Evolutionary conservation across 2,329 filamentous ascomycete genomes (phyloP).

Genomic region (Aspergillus sp.): DNA sequence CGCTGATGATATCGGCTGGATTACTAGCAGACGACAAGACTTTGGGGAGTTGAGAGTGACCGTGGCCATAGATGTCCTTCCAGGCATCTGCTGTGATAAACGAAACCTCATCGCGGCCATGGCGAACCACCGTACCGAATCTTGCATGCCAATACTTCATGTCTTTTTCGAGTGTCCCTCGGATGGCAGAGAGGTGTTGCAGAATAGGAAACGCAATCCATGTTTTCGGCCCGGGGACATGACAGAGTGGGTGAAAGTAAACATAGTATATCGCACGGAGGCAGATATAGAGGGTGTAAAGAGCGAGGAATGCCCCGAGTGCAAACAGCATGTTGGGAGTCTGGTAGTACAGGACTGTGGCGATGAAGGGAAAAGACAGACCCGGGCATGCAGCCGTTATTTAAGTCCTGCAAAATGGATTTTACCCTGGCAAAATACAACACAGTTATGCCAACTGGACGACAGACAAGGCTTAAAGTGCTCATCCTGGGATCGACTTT

Average conservation of each 20-base stretch:
- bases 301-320: not conserved
- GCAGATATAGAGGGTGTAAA: not conserved
- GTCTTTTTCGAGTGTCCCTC: slow-evolving; percentile 6
- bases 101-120: slow-evolving; percentile 28
- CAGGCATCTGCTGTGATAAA: slow-evolving; percentile 20
- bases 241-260: slow-evolving; percentile 9
- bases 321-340: too few relatives aligned
- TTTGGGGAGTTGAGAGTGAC: slow-evolving; percentile 9
- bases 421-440: too few relatives aligned
- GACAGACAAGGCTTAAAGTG: too few relatives aligned
- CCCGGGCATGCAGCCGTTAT: too few relatives aligned
- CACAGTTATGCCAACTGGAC: too few relatives aligned
- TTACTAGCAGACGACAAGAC: slow-evolving; percentile 1
- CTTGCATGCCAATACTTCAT: slow-evolving; percentile 3
- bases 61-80: slow-evolving; percentile 22
- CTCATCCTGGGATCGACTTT: too few relatives aligned
- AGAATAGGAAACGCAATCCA: slow-evolving; percentile 13
- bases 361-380: too few relatives aligned
- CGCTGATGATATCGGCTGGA: slow-evolving; percentile 6
- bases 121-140: slow-evolving; percentile 21
- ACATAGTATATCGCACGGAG: slow-evolving; percentile 9
- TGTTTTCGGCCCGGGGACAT: slow-evolving; percentile 10
- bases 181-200: slow-evolving; percentile 4
- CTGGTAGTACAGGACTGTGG: too few relatives aligned
- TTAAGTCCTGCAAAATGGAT: too few relatives aligned